Conservation (phyloP, 2,329 filamentous ascomycete genomes). For the Calonectria pseudoturangicola region DNA sequence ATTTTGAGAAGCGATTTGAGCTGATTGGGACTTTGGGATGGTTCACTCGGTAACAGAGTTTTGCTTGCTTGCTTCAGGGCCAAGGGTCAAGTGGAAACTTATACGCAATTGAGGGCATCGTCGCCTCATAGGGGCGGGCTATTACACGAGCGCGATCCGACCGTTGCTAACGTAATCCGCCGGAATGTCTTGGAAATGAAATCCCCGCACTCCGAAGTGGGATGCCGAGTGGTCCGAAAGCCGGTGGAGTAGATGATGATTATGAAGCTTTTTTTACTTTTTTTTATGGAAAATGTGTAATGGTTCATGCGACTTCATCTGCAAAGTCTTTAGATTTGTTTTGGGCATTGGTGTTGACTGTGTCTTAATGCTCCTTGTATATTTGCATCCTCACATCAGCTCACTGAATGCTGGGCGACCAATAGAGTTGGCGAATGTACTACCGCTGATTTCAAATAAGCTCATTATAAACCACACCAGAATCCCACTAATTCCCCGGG, state of each 20-base stretch:
- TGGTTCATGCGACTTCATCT: not conserved
- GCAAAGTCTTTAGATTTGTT: not conserved
- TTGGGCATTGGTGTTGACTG: not conserved
- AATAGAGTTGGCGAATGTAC: not conserved
- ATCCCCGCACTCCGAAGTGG: slow-evolving; percentile 27
- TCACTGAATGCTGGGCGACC: not conserved
- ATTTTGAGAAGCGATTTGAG: slow-evolving; percentile 64
- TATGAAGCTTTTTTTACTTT: not conserved
- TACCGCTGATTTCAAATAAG: not conserved
- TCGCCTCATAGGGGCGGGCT: slow-evolving; percentile 14
- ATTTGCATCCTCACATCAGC: not conserved
- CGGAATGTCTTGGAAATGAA: slow-evolving; percentile 31
- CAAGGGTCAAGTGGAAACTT: not conserved
- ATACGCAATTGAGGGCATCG: slow-evolving; percentile 18
- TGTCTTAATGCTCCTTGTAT: not conserved
- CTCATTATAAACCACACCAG: not conserved
- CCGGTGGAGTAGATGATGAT: slow-evolving; percentile 4
- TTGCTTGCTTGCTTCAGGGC: not conserved
- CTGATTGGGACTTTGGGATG: not conserved
- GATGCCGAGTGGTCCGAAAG: slow-evolving; percentile 30
- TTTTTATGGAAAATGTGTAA: not conserved
- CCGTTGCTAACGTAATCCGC: slow-evolving; percentile 34
- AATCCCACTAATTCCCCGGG: not conserved
- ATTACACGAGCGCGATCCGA: slow-evolving; percentile 14
- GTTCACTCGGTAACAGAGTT: not conserved